Evolutionary conservation across 108 stramenopile genomes (phyloP), one percentile per base, ranked within the genome.

Genomic region (Skeletonema costatum): DNA sequence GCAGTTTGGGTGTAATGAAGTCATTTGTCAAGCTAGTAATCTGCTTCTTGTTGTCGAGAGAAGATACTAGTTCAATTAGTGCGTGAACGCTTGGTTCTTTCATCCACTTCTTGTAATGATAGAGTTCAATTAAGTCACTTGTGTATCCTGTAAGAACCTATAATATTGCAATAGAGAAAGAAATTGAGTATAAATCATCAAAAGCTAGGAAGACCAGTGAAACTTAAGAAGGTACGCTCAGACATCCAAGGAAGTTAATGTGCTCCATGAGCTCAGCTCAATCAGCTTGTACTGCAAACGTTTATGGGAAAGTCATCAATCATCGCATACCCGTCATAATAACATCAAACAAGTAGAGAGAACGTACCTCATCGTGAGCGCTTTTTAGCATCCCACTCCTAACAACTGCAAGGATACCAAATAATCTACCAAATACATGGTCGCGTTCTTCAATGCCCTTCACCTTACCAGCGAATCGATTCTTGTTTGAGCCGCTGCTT

Each of bases 361-460:
- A 25, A 77, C 83, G 39, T 68, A 84, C 83, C 69, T 64, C 50
- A 5, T 21, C 66, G 58, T 68, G 73, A 70, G 70, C 60, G 32
- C 67, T 68, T 38, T 64, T 60, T 42, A 84, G 78, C 31, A 92
- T 87, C 6, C 87, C 86, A 76, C 92, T 93, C 35, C 91, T 76
- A 16, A 88, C 83, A 39, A 95, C 71, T 9, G 86, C 85, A 53
- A 91, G 77, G 62, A 95, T 87, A 16, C 94, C 94, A 87, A 95
- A 95, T 53, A 95, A 60, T 61, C 92, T 71, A 25, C 92, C 94
- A 84, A 93, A 95, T 12, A 85, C 80, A 82, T 93, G 84, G 67
- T 95, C 94, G 14, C 92, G 75, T 75, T 90, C 89, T 76, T 95
- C 92, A 35, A 89, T 87, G 12, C 88, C 89, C 73, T 91, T 94